Evolutionary conservation across 345 rosid species (phyloP).

Genomic region (Acer yangbiense): DNA sequence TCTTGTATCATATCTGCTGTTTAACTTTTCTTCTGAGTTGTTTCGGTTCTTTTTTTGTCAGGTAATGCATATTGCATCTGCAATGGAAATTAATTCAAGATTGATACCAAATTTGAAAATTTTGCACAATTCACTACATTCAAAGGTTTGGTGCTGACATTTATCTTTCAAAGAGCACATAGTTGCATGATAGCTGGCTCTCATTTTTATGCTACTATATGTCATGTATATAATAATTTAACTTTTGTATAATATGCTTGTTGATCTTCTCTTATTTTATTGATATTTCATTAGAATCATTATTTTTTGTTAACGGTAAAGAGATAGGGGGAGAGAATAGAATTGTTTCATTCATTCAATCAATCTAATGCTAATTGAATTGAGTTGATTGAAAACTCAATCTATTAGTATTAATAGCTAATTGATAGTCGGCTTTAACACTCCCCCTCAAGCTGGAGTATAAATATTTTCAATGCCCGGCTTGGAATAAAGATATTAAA

Average conservation of each 20-base stretch:
- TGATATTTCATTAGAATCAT: neutral
- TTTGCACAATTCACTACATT: slow-evolving; percentile 65
- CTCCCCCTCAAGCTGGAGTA: no score
- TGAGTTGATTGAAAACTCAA: no score
- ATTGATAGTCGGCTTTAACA: no score
- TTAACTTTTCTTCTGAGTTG: neutral
- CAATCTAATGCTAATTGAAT: no score
- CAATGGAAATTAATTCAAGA: slow-evolving; percentile 81
- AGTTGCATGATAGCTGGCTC: slow-evolving; percentile 1
- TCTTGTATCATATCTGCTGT: slow-evolving; percentile 8
- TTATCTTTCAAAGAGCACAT: slow-evolving; percentile 5
- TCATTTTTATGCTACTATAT: slow-evolving; percentile 10
- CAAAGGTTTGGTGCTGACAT: slow-evolving; percentile 59
- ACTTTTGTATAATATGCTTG: neutral
- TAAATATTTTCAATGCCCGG: no score
- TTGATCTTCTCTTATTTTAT: neutral
- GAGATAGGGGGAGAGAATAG: no score
- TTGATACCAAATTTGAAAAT: slow-evolving; percentile 72
- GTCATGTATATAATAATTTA: no score
- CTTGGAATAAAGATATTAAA: no score
- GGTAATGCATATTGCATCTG: slow-evolving; percentile 99
- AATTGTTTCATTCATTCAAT: no score
- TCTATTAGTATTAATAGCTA: no score
- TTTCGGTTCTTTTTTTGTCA: slow-evolving; percentile 29
- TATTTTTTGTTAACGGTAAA: no score